These are phyloP conservation scores for Fusarium virguliforme DNA, from an alignment of 2,329 filamentous ascomycete species.

Conservation along the genomic window DNA sequence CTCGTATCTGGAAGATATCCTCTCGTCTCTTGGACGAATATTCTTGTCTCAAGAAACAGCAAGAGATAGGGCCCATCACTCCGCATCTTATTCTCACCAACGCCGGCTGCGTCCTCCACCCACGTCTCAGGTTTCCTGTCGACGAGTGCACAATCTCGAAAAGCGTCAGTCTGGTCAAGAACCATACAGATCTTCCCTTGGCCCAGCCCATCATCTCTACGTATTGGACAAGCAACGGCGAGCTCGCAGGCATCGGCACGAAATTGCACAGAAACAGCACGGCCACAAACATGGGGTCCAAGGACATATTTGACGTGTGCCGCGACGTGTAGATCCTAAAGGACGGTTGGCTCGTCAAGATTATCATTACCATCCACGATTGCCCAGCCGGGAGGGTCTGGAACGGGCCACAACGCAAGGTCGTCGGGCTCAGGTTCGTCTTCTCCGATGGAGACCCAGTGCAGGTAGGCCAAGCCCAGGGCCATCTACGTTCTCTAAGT, in stretches of 20 bases:
- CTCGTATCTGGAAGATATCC: conserved; percentile 5
- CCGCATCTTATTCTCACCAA: not conserved
- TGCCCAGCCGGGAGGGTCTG: not conserved
- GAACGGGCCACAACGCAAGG: not conserved
- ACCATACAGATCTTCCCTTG: not conserved
- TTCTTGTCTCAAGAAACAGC: not conserved
- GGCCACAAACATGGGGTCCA: not conserved
- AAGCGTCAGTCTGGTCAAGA: not conserved
- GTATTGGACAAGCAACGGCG: conserved; percentile 2
- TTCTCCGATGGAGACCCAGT: not conserved
- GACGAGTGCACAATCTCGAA: not conserved
- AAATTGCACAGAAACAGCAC: not conserved
- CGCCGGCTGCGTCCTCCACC: not conserved
- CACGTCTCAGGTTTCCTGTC: not conserved
- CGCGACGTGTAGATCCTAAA: conserved; percentile 1
- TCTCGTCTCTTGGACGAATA: not conserved
- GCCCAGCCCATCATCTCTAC: not conserved
- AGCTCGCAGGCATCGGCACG: conserved; percentile 9
- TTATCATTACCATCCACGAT: conserved; percentile 14
- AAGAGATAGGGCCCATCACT: not conserved
- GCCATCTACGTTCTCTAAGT: not conserved
- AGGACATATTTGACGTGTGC: not conserved
- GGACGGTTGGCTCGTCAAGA: conserved; percentile 13
- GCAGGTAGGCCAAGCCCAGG: not conserved
- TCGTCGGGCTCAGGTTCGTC: not conserved